phyloP scores from a whole-genome alignment of 129 eudicot species.

The Artemisia tridentata region DNA sequence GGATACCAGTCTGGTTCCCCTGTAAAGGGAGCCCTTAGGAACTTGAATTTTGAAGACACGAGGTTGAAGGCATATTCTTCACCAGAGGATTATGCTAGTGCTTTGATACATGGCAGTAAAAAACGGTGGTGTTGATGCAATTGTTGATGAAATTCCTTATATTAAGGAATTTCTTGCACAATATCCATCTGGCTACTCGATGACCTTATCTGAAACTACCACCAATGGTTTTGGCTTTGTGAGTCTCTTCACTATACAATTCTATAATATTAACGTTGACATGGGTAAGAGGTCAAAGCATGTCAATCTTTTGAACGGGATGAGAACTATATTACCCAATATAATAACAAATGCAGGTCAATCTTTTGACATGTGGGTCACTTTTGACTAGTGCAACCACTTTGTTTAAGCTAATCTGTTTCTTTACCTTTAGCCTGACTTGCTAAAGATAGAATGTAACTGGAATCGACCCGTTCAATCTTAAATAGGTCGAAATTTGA shows the following conservation, averaged over 20 bases:
- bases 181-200: constrained; percentile 33
- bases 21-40: constrained; percentile 1
- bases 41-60: constrained; percentile 14
- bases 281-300: neutral
- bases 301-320: neutral
- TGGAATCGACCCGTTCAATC: too few relatives aligned
- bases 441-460: too few relatives aligned
- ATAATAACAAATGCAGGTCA: too few relatives aligned
- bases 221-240: constrained; percentile 48
- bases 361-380: too few relatives aligned
- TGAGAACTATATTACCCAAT: neutral
- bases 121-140: constrained; percentile 11
- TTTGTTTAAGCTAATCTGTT: too few relatives aligned
- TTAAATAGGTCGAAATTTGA: too few relatives aligned
- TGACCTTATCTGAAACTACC: constrained; percentile 12
- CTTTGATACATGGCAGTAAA: constrained; percentile 34
- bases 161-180: constrained; percentile 31
- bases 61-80: constrained; percentile 10
- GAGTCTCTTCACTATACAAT: constrained; percentile 13
- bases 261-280: neutral
- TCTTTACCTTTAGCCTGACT: too few relatives aligned
- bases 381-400: neutral
- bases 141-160: constrained; percentile 15
- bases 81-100: constrained; percentile 30
- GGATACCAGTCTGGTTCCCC: constrained; percentile 13